Conservation (phyloP, 176 grass and related monocot species). For the Cenchrus purpureus region DNA sequence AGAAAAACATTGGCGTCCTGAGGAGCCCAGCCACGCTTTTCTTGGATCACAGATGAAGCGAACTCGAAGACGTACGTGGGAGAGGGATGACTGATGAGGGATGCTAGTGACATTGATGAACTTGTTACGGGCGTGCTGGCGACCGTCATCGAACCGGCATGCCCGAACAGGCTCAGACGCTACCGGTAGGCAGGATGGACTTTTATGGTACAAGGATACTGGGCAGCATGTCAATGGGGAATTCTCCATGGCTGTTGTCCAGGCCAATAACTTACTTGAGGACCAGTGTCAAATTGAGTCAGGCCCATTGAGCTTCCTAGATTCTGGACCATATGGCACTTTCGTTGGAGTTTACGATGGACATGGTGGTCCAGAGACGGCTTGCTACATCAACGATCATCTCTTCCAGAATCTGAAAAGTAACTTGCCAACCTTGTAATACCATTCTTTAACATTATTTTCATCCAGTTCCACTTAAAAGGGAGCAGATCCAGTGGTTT, state of each 20-base stretch:
- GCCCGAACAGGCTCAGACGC: slow-evolving; percentile 60
- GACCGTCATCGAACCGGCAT: slow-evolving; percentile 65
- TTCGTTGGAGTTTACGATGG: slow-evolving; percentile 93
- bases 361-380: slow-evolving; percentile 92
- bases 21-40: slow-evolving; percentile 11
- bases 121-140: slow-evolving; percentile 87
- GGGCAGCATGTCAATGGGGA: slow-evolving; percentile 87
- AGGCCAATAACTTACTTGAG: slow-evolving; percentile 92
- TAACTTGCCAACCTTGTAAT: slow-evolving; percentile 45
- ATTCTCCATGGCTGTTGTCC: slow-evolving; percentile 96
- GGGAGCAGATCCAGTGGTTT: background rate
- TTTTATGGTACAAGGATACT: slow-evolving; percentile 93
- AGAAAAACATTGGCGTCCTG: background rate
- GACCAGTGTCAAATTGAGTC: slow-evolving; percentile 93
- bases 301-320: slow-evolving; percentile 65
- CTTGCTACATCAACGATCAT: slow-evolving; percentile 83
- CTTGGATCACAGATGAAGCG: slow-evolving; percentile 45
- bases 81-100: slow-evolving; percentile 70
- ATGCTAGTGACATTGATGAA: slow-evolving; percentile 85
- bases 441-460: background rate
- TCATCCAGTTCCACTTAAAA: slow-evolving; percentile 10
- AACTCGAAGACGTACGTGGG: slow-evolving; percentile 34
- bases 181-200: slow-evolving; percentile 69
- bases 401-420: slow-evolving; percentile 90
- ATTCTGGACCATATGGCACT: slow-evolving; percentile 81